Base-by-base conservation (phyloP, 257 asterid genomes). In the Solanum ahanhuiri region DNA sequence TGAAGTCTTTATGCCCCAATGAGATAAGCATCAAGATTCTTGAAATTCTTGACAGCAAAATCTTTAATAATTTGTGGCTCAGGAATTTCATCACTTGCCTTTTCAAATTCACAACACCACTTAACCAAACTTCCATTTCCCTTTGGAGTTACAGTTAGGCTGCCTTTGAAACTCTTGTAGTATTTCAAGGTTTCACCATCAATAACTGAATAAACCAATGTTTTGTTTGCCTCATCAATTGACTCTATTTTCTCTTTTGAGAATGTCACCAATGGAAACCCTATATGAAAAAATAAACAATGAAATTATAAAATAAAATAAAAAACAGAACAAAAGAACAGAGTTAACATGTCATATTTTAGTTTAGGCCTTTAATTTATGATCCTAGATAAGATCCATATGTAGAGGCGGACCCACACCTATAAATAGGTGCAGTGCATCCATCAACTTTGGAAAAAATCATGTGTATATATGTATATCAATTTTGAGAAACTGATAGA, bases 231-330 rank as follows among this genome's bases (percentile, higher is more conserved):
- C 6, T 95, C 96, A 71, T 95, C 98, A 22, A 95, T 90, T 28
- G 85, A 28, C 20, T 93, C 98, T 14, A 96, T 89, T 94, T 91
- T 96, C 95, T 96, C 98, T 73, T 92, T 96, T 12, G 94, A 76
- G 10, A 39, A 87, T 10, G 93, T 75, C 14, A 92, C 86, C 12
- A 54, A 87, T 0, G 95, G 92, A n/a, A 87, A 3, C 31, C 95
- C 97, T 94, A 81, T 87, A 84, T 9, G 30, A n/a, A 7, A 6
- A 17, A 17, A 31, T 2, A 54, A 54, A 60, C 12, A 60, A n/a
- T 60, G 30, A 9, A 22, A 1, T 41, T 41, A 9, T 0, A 43
- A 43, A 43, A 39, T 0, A 37, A 37, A 37, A 8, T 0, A 45
- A 48, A 51, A 1, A 33, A 20, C n/a, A 5, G 25, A 7, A 14